Base-by-base conservation (phyloP, 768 basidiomycete genomes). In the Tricholoma saponaceum region DNA sequence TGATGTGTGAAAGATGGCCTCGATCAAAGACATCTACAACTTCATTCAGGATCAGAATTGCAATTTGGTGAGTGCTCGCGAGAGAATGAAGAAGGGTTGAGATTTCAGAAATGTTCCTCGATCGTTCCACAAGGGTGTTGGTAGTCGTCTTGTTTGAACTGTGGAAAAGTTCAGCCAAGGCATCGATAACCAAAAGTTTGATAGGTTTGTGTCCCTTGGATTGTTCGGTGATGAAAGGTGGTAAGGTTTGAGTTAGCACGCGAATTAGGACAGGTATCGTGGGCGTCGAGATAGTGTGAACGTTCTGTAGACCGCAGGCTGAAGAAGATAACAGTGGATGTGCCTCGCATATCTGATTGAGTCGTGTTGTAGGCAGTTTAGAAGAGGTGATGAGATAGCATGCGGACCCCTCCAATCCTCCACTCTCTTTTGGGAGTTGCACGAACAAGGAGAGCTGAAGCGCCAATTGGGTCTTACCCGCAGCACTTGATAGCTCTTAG, bases 401-500 rank as follows among this genome's bases (percentile, higher is more conserved):
- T 1, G 86, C 74, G 0, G 88, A 83, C 32, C 89, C 91, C 9
- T 67, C 74, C 26, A 88, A 69, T 20, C 87, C 90, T 8, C 84
- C 84, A 4, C 76, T 71, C 44, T 69, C 66, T 47, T 20, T 64
- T 22, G 90, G 84, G 0, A 91, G 77, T 67, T 98, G 95, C 0
- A 90, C 88, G 20, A 82, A 76, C 28, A 96, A 74, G 3, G 92
- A 84, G 18, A 93, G 79, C 62, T 95, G 94, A 13, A 99, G 77
- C 3, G 89, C 90, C 4, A 98, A 72, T 64, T 98, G 95, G 0
- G 94, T 94, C 74, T 99, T 99, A 37, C 97, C 97, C 25, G 96
- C 86, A 22, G 94, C 88, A 67, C 97, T 99, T 67, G 14, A 35
- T 39, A 1, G 18, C 5, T 57, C 8, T n/a, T 44, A 3, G 35